Percentiles rank a stretch among this genome's conserved stretches.
Evolutionary conservation across 176 grass and related monocot species (phyloP).

Genomic region (Avena sativa): DNA sequence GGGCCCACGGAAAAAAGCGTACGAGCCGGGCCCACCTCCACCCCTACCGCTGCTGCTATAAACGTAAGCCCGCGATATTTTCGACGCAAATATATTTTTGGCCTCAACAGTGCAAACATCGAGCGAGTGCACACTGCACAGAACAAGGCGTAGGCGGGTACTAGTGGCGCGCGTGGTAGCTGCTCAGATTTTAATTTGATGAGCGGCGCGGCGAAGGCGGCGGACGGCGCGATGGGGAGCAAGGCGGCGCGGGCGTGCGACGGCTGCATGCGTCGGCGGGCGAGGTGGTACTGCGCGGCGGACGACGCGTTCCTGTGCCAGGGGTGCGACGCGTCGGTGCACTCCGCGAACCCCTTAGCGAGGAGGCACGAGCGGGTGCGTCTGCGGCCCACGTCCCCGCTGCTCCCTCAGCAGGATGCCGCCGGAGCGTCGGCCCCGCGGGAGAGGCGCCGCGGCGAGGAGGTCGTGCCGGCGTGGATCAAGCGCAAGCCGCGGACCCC

Average conservation of each 20-base stretch:
- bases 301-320: slow-evolving; percentile 97
- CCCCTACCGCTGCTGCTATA: slow-evolving; percentile 14
- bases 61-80: slow-evolving; percentile 46
- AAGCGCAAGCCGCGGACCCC: slow-evolving; percentile 85
- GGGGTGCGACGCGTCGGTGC: slow-evolving; percentile 81
- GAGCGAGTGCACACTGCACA: background rate
- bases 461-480: slow-evolving; percentile 73
- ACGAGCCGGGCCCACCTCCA: background rate
- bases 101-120: background rate
- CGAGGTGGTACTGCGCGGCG: slow-evolving; percentile 87
- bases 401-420: background rate
- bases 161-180: background rate
- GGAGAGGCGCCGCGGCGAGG: slow-evolving; percentile 34
- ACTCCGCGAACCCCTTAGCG: slow-evolving; percentile 82
- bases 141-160: too few relatives aligned
- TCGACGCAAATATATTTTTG: background rate
- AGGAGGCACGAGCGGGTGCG: slow-evolving; percentile 75
- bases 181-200: slow-evolving; percentile 36
- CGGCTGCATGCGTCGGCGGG: slow-evolving; percentile 73
- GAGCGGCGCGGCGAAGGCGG: slow-evolving; percentile 50
- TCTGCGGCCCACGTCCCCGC: slow-evolving; percentile 43
- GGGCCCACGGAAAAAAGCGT: slow-evolving; percentile 27
- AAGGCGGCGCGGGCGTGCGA: slow-evolving; percentile 86
- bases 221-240: slow-evolving; percentile 49
- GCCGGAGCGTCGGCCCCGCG: background rate